phyloP scores from a whole-genome alignment of 495 filamentous ascomycete genomes.

The Sporormia fimetaria region DNA sequence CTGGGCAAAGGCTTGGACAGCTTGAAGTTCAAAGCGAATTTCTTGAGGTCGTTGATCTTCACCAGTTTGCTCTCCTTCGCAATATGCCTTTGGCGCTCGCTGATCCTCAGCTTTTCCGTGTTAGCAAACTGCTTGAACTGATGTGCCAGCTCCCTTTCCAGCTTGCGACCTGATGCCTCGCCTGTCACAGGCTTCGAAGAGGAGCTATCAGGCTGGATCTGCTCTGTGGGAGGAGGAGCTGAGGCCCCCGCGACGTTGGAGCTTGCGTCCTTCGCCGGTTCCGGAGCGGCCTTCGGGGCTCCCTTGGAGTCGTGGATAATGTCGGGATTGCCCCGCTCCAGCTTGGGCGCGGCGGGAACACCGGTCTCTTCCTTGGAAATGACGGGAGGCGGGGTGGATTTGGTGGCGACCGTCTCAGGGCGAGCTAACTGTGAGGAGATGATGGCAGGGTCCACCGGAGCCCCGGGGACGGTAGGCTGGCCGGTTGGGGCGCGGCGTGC shows the following conservation, averaged over 20 bases:
- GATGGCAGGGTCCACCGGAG: constrained; percentile 69
- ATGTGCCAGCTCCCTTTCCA: constrained; percentile 65
- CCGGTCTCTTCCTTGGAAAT: constrained; percentile 24
- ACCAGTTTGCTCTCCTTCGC: constrained; percentile 65
- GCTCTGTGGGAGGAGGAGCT: no score
- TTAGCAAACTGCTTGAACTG: constrained; percentile 76
- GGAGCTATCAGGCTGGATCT: constrained; percentile 27
- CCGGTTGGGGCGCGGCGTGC: constrained; percentile 67
- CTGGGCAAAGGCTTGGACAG: constrained; percentile 79
- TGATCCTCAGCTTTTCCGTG: constrained; percentile 59
- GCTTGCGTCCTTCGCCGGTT: constrained; percentile 26
- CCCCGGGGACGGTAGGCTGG: constrained; percentile 57
- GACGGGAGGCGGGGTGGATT: constrained; percentile 3
- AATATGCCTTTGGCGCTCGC: constrained; percentile 59
- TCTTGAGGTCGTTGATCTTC: constrained; percentile 87
- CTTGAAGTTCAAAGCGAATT: constrained; percentile 89
- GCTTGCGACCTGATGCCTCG: constrained; percentile 59
- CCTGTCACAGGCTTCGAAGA: constrained; percentile 31
- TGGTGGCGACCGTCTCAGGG: constrained; percentile 33
- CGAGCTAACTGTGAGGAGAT: constrained; percentile 61
- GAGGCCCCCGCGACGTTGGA: no score
- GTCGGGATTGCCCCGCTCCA: constrained; percentile 32
- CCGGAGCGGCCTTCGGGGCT: not conserved
- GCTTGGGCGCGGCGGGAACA: constrained; percentile 22
- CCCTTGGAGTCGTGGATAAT: no score